Percentiles rank a stretch among this genome's conserved stretches.
Evolutionary conservation across 2,329 filamentous ascomycete species (phyloP).

Genomic region (Botrytis elliptica): DNA sequence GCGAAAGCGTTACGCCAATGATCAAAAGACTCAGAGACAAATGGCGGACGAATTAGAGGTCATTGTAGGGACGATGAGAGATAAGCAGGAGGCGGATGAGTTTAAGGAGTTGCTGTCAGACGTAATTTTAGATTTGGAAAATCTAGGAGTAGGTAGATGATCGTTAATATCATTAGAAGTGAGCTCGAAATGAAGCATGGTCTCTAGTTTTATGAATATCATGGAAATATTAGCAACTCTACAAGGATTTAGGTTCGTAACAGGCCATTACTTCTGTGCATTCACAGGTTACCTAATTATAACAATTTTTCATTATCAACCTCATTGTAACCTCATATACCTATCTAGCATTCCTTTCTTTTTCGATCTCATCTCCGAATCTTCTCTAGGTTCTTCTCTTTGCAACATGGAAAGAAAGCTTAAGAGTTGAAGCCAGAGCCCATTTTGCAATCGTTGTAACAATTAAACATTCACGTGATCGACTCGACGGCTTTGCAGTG

Average conservation of each 20-base stretch:
- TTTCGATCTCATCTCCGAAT: too few relatives aligned
- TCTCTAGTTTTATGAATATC: background rate
- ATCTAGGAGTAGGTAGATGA: slow-evolving; percentile 15
- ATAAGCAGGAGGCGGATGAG: slow-evolving; percentile 36
- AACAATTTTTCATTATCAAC: too few relatives aligned
- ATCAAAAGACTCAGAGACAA: slow-evolving; percentile 50
- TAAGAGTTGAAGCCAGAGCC: background rate
- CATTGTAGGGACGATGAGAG: slow-evolving; percentile 27
- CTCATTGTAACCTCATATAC: background rate
- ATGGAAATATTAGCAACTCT: background rate
- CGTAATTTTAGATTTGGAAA: slow-evolving; percentile 19
- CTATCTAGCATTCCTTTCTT: too few relatives aligned
- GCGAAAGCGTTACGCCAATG: slow-evolving; percentile 51
- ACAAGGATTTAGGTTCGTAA: background rate
- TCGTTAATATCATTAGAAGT: background rate
- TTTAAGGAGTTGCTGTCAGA: slow-evolving; percentile 45
- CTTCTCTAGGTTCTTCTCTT: background rate
- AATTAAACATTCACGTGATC: background rate
- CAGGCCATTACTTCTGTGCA: background rate
- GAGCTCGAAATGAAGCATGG: background rate
- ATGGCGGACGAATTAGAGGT: slow-evolving; percentile 46
- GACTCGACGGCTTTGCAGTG: background rate
- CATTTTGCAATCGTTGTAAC: background rate
- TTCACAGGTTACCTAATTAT: background rate
- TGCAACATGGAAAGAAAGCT: background rate